phyloP scores from a whole-genome alignment of 768 basidiomycete genomes.

The Amanita jacksonii region DNA sequence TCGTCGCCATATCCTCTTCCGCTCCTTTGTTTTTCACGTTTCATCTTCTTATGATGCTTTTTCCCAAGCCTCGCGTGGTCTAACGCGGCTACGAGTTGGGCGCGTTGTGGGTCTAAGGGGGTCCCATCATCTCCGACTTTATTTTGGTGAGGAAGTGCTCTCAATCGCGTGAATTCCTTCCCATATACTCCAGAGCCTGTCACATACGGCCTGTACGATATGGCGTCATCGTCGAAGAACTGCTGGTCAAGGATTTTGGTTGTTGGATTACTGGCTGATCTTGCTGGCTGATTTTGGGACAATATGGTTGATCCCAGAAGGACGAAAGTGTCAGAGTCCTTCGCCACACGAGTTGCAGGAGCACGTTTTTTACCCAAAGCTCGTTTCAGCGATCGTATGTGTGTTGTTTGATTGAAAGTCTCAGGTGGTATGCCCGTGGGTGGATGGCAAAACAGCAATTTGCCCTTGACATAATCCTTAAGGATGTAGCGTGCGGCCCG shows the following conservation, averaged over 20 bases:
- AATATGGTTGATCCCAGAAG: slow-evolving; percentile 23
- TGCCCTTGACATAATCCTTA: slow-evolving; percentile 96
- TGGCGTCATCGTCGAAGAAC: slow-evolving; percentile 62
- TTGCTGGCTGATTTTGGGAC: slow-evolving; percentile 21
- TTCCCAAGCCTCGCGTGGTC: slow-evolving; percentile 44
- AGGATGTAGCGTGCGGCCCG: slow-evolving; percentile 85
- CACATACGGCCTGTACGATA: slow-evolving; percentile 54
- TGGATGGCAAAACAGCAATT: slow-evolving; percentile 82
- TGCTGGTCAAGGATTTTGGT: slow-evolving; percentile 66
- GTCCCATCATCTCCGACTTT: slow-evolving; percentile 71
- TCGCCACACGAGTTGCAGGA: slow-evolving; percentile 76
- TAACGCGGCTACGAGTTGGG: slow-evolving; percentile 33
- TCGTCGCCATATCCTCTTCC: slow-evolving; percentile 80
- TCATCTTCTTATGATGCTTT: slow-evolving; percentile 79
- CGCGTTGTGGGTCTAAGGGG: slow-evolving; percentile 34
- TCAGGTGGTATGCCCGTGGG: slow-evolving; percentile 63
- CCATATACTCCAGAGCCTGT: slow-evolving; percentile 49
- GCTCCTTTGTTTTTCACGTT: slow-evolving; percentile 80
- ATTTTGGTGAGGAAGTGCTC: slow-evolving; percentile 78
- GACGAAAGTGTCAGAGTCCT: slow-evolving; percentile 79
- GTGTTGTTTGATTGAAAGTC: slow-evolving; percentile 71
- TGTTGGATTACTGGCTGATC: slow-evolving; percentile 29
- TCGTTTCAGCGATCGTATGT: slow-evolving; percentile 41
- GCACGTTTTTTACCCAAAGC: slow-evolving; percentile 79
- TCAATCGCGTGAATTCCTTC: slow-evolving; percentile 52